Conservation (phyloP, 176 grass and related monocot species). For the Musa troglodytarum region DNA sequence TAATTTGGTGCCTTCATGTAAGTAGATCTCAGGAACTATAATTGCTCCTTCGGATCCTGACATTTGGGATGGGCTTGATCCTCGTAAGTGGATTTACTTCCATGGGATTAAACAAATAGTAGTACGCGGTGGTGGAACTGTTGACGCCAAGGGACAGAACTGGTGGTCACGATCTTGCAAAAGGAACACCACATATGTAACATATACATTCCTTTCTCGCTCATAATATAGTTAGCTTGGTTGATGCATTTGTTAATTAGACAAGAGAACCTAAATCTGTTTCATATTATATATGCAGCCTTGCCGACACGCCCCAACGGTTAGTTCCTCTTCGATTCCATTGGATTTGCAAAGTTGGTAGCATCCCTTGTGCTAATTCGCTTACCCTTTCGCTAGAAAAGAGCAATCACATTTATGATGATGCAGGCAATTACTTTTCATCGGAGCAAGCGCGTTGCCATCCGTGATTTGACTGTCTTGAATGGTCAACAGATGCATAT, state of each 20-base stretch:
- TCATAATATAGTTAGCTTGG: background rate
- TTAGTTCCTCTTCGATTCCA: background rate
- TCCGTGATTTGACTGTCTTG: conserved; percentile 50
- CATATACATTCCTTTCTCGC: background rate
- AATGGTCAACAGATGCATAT: conserved; percentile 74
- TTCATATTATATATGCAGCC: background rate
- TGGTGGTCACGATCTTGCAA: conserved; percentile 84
- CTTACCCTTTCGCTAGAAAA: background rate
- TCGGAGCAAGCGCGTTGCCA: conserved; percentile 34
- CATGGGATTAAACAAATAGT: conserved; percentile 44
- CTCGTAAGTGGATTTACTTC: conserved; percentile 56
- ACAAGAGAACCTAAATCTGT: background rate
- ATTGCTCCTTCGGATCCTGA: conserved; percentile 50
- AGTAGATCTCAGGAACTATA: conserved; percentile 42
- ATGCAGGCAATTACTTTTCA: conserved; percentile 68
- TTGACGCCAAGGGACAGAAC: conserved; percentile 56
- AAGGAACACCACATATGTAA: conserved; percentile 45
- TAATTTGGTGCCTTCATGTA: background rate
- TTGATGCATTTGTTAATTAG: background rate
- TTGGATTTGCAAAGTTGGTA: background rate
- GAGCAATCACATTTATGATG: background rate
- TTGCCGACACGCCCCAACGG: background rate
- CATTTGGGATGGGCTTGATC: conserved; percentile 39
- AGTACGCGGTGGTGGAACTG: conserved; percentile 55
- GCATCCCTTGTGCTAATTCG: conserved; percentile 1